These are phyloP conservation scores for Lepiota venenata DNA, from an alignment of 768 basidiomycete genomes.

Conservation along the genomic window DNA sequence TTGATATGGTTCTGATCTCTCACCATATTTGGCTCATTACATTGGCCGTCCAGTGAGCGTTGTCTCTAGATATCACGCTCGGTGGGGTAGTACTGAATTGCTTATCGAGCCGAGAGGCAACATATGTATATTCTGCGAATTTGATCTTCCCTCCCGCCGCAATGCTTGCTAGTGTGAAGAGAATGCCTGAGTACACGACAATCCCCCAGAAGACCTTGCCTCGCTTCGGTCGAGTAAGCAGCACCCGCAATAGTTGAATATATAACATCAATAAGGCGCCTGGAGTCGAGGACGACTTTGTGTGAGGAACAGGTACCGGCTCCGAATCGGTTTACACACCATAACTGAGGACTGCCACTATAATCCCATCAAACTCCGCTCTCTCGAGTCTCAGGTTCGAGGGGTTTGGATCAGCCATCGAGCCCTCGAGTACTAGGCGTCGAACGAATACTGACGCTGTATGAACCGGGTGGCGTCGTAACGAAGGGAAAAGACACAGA, in stretches of 20 bases:
- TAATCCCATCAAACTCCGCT: conserved; percentile 30
- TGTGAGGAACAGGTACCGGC: background rate
- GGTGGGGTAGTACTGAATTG: background rate
- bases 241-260: conserved; percentile 31
- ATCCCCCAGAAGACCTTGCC: conserved; percentile 30
- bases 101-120: conserved; percentile 16
- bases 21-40: conserved; percentile 31
- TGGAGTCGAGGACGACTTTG: conserved; percentile 9
- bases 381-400: conserved; percentile 15
- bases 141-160: conserved; percentile 28
- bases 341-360: conserved; percentile 30
- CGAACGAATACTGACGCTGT: background rate
- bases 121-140: conserved; percentile 27
- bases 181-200: conserved; percentile 27
- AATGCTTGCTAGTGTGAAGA: conserved; percentile 29
- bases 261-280: conserved; percentile 38
- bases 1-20: conserved; percentile 3
- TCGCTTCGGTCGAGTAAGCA: conserved; percentile 32
- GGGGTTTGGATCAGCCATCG: background rate
- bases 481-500: background rate
- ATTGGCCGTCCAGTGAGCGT: conserved; percentile 21
- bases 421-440: background rate
- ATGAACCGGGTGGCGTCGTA: background rate
- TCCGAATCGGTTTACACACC: conserved; percentile 19
- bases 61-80: conserved; percentile 14